Base-by-base conservation (phyloP, 192 early-diverging fungal species). In the Diversispora epigaea region DNA sequence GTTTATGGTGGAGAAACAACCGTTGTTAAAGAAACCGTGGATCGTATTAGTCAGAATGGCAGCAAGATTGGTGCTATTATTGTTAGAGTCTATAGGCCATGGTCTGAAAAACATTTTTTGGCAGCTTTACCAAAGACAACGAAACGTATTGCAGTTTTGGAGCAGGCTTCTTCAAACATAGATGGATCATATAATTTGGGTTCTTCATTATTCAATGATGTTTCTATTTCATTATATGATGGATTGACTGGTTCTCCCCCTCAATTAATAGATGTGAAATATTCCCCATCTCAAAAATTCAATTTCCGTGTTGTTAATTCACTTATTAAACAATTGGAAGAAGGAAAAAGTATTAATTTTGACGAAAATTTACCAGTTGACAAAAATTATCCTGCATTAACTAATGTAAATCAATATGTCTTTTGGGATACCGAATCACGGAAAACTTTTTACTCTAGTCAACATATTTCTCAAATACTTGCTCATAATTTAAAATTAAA, bases 71-170 rank as follows among this genome's bases (percentile, higher is more conserved):
- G 95, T 41, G 81, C 94, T 39, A 82, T 98, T 54, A 88, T 85
- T 55, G 87, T 94, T 49, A 91, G 95, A 55, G 79, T 92, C 9
- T 88, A 90, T 80, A 86, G 96, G 21, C 96, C 96, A 12, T 98
- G 95, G 95, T 90, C 87, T 25, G 87, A 89, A 50, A 76, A 79
- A 17, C 86, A 91, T 76, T 90, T 98, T 61, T 75, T 93, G 17
- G 83, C 78, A 22, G 85, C 82, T 10, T 57, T 98, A 15, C 95
- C 95, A 17, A 71, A 80, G 6, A 82, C 91, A 7, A 81, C 81
- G n/a, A 89, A 86, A 80, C 85, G 78, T 21, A 67, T 98, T n/a
- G 83, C 90, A 11, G 89, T 98, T 25, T 81, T 97, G 22, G 91
- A 93, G 61, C 86, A 90, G 40, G 84, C 88, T 15, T 78, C 71